Evolutionary conservation across 1,284 basidiomycete species (phyloP).

Genomic region (Neolentinus lepideus): DNA sequence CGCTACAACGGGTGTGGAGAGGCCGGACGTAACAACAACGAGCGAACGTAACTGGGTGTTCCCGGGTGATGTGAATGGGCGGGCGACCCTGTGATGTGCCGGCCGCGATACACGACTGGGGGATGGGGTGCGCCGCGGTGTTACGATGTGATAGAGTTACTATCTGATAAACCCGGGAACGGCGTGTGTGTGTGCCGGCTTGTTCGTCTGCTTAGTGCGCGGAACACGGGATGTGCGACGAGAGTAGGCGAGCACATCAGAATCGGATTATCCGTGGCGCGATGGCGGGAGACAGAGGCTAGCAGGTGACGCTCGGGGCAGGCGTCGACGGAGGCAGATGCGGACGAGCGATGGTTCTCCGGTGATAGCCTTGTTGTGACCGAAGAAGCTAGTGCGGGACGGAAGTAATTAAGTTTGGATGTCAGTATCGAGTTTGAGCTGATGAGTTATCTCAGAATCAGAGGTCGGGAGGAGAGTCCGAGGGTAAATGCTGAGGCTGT

Average conservation of each 20-base stretch:
- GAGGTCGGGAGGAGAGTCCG: background rate
- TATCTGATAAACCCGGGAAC: background rate
- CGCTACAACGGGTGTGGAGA: too few species aligned
- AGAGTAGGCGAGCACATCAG: background rate
- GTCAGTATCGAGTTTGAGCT: too few species aligned
- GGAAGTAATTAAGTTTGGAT: background rate
- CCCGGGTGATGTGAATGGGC: background rate
- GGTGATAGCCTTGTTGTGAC: background rate
- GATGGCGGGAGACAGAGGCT: too few species aligned
- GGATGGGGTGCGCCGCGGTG: too few species aligned
- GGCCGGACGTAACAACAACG: too few species aligned
- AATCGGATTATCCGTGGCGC: background rate
- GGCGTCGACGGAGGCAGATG: background rate
- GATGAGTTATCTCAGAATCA: background rate
- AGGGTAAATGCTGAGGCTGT: background rate
- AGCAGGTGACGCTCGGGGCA: background rate
- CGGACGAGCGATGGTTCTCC: background rate
- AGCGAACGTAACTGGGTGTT: background rate
- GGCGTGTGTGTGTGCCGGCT: background rate
- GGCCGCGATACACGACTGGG: too few species aligned
- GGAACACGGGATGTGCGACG: background rate
- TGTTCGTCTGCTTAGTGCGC: background rate
- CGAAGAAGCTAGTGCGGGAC: background rate
- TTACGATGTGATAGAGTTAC: background rate
- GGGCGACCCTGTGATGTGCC: background rate